A percentile compares a stretch with the other conserved stretches of the same genome.
Conservation (phyloP, 805 yeast genomes). For the Candida maris region DNA sequence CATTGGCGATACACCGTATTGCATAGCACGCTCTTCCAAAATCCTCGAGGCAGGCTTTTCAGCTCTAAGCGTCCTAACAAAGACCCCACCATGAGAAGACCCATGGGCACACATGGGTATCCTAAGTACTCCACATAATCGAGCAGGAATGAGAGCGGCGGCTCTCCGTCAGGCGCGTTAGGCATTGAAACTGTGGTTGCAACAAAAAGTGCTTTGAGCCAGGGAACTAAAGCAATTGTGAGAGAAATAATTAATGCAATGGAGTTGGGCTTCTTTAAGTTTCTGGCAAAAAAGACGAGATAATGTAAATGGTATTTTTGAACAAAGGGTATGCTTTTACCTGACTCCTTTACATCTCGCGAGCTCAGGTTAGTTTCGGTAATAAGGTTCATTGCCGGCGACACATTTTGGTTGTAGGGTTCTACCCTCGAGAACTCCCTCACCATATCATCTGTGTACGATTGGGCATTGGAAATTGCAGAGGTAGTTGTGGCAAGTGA, state of each 20-base stretch:
- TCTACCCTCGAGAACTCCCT: slow-evolving; percentile 35
- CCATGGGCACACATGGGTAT: slow-evolving; percentile 52
- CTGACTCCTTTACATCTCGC: slow-evolving; percentile 24
- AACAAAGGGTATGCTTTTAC: slow-evolving; percentile 23
- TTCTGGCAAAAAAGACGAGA: slow-evolving; percentile 36
- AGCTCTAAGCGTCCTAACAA: slow-evolving; percentile 49
- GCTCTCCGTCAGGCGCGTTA: slow-evolving; percentile 46
- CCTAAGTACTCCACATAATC: slow-evolving; percentile 49
- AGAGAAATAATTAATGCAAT: slow-evolving; percentile 43
- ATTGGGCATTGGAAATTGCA: slow-evolving; percentile 11
- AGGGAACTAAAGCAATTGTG: slow-evolving; percentile 52
- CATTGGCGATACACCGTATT: slow-evolving; percentile 41
- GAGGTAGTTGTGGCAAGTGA: slow-evolving; percentile 7
- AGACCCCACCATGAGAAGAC: slow-evolving; percentile 51
- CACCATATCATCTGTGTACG: slow-evolving; percentile 29
- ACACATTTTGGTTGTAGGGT: slow-evolving; percentile 28
- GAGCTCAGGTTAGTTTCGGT: slow-evolving; percentile 33
- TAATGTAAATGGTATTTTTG: slow-evolving; percentile 28
- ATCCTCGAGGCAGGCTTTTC: slow-evolving; percentile 44
- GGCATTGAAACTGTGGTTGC: slow-evolving; percentile 28
- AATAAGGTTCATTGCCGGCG: slow-evolving; percentile 29
- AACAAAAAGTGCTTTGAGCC: slow-evolving; percentile 46
- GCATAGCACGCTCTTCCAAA: slow-evolving; percentile 52
- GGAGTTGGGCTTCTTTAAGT: slow-evolving; percentile 48
- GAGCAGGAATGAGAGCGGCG: slow-evolving; percentile 52